A percentile compares a stretch with the other conserved stretches of the same genome.
Evolutionary conservation across 176 grass and related monocot genomes (phyloP).

Genomic region (Secale cereale): DNA sequence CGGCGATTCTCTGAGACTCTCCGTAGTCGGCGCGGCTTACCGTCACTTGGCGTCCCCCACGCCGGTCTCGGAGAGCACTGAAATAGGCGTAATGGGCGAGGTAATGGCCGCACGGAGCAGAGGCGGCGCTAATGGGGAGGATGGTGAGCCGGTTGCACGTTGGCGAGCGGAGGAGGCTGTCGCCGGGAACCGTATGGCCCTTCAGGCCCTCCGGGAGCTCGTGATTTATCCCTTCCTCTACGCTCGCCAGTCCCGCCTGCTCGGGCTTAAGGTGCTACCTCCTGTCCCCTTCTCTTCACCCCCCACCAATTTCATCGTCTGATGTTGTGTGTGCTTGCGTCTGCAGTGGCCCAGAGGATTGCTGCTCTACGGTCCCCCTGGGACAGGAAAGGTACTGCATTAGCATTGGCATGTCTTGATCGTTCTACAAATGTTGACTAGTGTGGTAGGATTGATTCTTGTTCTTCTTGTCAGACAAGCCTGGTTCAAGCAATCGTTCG

Average conservation of each 20-base stretch:
- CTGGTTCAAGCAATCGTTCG: slow-evolving; percentile 71
- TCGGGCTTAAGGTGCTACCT: slow-evolving; percentile 56
- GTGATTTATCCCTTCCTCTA: slow-evolving; percentile 66
- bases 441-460: neutral
- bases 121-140: neutral
- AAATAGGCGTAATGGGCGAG: neutral
- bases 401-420: neutral
- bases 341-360: slow-evolving; percentile 83
- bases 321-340: neutral
- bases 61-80: neutral
- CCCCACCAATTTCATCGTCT: neutral
- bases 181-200: slow-evolving; percentile 50
- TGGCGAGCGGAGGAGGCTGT: slow-evolving; percentile 63
- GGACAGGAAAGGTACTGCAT: slow-evolving; percentile 78
- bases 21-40: neutral
- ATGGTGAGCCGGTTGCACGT: neutral
- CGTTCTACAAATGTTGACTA: neutral
- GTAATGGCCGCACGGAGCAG: neutral
- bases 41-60: neutral
- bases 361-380: slow-evolving; percentile 82
- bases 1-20: neutral
- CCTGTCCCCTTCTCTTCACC: neutral
- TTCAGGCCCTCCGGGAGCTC: slow-evolving; percentile 75
- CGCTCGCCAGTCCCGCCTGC: slow-evolving; percentile 38
- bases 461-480: slow-evolving; percentile 62